Evolutionary conservation across 2,329 filamentous ascomycete species (phyloP), one percentile per base, ranked within the genome.

Genomic region (Phialocephala subalpina): DNA sequence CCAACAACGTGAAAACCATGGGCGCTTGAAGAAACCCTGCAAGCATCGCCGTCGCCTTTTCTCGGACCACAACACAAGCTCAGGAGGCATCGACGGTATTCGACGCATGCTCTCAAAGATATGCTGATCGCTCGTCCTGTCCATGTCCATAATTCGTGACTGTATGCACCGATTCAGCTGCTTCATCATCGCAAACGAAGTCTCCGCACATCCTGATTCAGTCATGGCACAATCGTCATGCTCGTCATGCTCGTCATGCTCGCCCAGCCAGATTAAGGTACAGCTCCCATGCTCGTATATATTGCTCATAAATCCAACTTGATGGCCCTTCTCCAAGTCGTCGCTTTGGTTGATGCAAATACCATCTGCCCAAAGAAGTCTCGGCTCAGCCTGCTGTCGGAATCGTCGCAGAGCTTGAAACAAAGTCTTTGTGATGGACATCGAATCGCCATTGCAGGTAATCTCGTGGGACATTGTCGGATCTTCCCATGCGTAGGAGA

Each of bases 401-500:
- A 53, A 53, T 12, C 49, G 49, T 53, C 49, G 49, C 11, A 53
- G 49, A 8, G 49, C 49, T 42, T 36, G 29, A 4, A 38, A 62
- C 35, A 25, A 12, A 33, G 8, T 55, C 22, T 55, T 42, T n/a
- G 35, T 38, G 38, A 52, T 56, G 47, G 56, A 53, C 12, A 53
- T 6, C 8, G 49, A 33, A 18, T 11, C 18, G 12, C 14, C 25
- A 33, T 53, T 29, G 25, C 25, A 29, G 1, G 25, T 53, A 33
- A 53, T 53, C 11, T 53, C 49, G 49, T 53, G 49, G 18, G 49
- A 53, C 49, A 53, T 53, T 53, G 49, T 29, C 2, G 49, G 49
- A 18, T 53, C 49, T 18, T 25, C 49, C 49, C 49, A 53, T 7
- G 49, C 49, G 18, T 53, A 53, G 22, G 49, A 53, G 25, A 53